Conservation (phyloP, 78 protist genomes). For the Dictyostelium brefeldianum region DNA sequence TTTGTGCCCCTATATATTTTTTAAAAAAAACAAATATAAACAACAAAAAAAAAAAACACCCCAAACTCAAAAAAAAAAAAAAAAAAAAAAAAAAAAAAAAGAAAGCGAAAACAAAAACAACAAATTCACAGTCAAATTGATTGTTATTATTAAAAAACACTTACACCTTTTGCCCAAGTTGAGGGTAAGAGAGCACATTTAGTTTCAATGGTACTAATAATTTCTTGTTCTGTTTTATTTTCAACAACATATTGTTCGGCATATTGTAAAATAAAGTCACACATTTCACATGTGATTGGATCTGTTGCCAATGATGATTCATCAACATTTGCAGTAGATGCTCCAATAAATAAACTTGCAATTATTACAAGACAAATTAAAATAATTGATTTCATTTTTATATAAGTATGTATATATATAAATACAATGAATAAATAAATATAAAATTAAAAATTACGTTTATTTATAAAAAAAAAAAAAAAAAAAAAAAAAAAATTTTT, state of each 20-base stretch:
- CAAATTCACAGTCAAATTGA: too few species aligned
- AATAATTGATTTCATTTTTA: not conserved
- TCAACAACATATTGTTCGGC: constrained; percentile 12
- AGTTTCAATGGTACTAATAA: not conserved
- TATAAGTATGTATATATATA: too few species aligned
- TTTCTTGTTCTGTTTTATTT: constrained; percentile 9
- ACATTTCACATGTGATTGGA: not conserved
- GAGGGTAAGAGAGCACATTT: not conserved
- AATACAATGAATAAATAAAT: not conserved
- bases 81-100: too few species aligned
- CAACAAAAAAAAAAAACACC: too few species aligned
- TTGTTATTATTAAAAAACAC: not conserved
- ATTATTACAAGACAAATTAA: not conserved
- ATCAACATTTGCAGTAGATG: not conserved
- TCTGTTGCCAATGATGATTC: not conserved
- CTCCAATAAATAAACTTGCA: not conserved
- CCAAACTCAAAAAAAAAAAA: too few species aligned
- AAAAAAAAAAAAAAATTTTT: not conserved
- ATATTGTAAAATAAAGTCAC: constrained; percentile 4
- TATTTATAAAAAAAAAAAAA: not conserved
- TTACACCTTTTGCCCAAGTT: not conserved
- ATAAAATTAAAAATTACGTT: not conserved
- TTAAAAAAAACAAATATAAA: too few species aligned
- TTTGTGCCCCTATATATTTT: too few species aligned
- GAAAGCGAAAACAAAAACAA: too few species aligned